Evolutionary conservation across 768 basidiomycete species (phyloP), one percentile per base, ranked within the genome.

Genomic region (Mycena sanguinolenta): DNA sequence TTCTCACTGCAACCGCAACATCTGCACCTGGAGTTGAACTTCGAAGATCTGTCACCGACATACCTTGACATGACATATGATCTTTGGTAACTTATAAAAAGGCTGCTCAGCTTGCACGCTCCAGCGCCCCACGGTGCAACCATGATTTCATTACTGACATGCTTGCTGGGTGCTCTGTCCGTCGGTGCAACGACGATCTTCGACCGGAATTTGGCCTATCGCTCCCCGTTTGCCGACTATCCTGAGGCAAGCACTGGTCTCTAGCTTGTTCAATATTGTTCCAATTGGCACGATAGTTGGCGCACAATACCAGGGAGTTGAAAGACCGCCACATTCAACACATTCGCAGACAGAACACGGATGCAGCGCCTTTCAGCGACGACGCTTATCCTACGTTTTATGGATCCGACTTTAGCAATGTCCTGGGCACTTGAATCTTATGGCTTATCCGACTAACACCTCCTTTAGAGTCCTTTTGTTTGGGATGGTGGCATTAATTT

Each of bases 401-500:
- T 58, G 85, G 85, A 5, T 79, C 78, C 17, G 84, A 88, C 62
- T 85, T 87, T 74, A 82, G 82, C 67, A 87, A 86, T 74, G 87
- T 87, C 63, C 30, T 34, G 10, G 32, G 16, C 30, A 34, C 27
- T 49, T 25, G 14, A 23, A 49, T n/a, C 46, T 71, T 12, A 23
- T 25, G 28, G 27, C 4, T 39, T 38, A 62, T 13, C 28, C 28
- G 58, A 62, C 55, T 42, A 44, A 32, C n/a, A 30, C 55, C 36
- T 57, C 38, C 59, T 50, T 3, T 58, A 87, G 85, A 83, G 80
- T 62, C 83, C 82, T 1, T 84, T 84, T 70, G 76, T 88, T 23
- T 86, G 85, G 83, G 83, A 76, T n/a, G 84, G 85, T n/a, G 86
- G 86, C 12, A 70, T 87, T 52, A 85, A 86, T 64, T 87, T 87